Base-by-base conservation (phyloP, 805 yeast species). In the Brettanomyces sp. region DNA sequence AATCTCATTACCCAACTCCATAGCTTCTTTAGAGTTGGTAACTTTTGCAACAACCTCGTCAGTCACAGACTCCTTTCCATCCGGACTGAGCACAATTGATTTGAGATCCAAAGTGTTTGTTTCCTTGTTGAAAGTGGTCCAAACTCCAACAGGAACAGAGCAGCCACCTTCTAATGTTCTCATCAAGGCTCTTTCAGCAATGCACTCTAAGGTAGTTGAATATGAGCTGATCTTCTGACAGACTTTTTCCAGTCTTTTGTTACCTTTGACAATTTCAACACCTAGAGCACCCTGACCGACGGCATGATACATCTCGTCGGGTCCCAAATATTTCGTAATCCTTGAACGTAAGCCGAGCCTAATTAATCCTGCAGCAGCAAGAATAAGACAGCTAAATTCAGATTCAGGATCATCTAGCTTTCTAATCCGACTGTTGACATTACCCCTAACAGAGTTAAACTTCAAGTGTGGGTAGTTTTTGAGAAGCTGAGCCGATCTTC, bases 261-360 rank as follows among this genome's bases (percentile, higher is more conserved):
- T 96, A 48, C 73, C 76, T 48, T 74, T 74, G 56, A 95, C 76
- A 53, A 91, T 86, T 67, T 93, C 99, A 25, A 93, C 69, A 18
- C 98, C 99, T 40, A 93, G 66, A 0, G 98, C 98, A 52, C 99
- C 99, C 68, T 93, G 99, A n/a, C 99, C 99, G 41, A 93, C 96
- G 1, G 99, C 96, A 61, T 91, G 86, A 60, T 80, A 84, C 95
- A 91, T 86, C 46, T 82, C 85, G 33, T 86, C 84, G 4, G 80
- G 73, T 46, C 82, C 78, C 51, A 93, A 71, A 52, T 71, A 74
- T 51, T 76, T 71, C 5, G 96, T 80, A 59, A 93, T 88, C 62
- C 97, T 72, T 53, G 78, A 63, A n/a, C 76, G 79, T 44, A 90
- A 67, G 11, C 81, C 85, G 39, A 84, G 67, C 53, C 99, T 77